Conservation (phyloP, 805 yeast species). For the Starmerella potacharoeniae region DNA sequence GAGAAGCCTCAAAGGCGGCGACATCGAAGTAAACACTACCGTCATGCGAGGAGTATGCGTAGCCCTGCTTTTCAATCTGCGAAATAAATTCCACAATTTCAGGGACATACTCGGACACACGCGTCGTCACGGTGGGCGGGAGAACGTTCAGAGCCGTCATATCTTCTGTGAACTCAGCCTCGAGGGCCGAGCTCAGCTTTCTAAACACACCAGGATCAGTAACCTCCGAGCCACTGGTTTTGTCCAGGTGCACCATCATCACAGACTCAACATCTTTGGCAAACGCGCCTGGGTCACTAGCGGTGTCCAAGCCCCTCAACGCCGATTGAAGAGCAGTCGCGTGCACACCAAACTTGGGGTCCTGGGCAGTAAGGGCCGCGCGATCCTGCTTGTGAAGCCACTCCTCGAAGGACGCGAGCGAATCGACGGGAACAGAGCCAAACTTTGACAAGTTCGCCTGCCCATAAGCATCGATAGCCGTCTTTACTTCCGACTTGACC, state of each 20-base stretch:
- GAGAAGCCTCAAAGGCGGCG: conserved; percentile 56
- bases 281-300: conserved; percentile 27
- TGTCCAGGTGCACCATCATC: conserved; percentile 61
- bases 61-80: conserved; percentile 65
- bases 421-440: conserved; percentile 13
- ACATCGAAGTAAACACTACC: conserved; percentile 98
- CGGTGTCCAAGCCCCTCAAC: conserved; percentile 31
- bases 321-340: conserved; percentile 51
- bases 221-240: conserved; percentile 58
- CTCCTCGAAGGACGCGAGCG: conserved; percentile 31
- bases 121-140: conserved; percentile 74
- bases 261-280: conserved; percentile 57
- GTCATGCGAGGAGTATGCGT: conserved; percentile 69
- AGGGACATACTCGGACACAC: conserved; percentile 92
- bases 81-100: conserved; percentile 76
- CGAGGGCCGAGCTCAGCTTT: conserved; percentile 82
- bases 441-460: conserved; percentile 13
- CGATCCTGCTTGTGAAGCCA: conserved; percentile 47
- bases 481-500: conserved; percentile 22
- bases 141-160: conserved; percentile 77
- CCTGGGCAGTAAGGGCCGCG: conserved; percentile 38
- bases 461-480: conserved; percentile 33
- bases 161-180: conserved; percentile 67
- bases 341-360: conserved; percentile 86
- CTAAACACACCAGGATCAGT: conserved; percentile 78